Evolutionary conservation across 2,329 filamentous ascomycete species (phyloP).

Genomic region (Ceratocystis harringtonii): DNA sequence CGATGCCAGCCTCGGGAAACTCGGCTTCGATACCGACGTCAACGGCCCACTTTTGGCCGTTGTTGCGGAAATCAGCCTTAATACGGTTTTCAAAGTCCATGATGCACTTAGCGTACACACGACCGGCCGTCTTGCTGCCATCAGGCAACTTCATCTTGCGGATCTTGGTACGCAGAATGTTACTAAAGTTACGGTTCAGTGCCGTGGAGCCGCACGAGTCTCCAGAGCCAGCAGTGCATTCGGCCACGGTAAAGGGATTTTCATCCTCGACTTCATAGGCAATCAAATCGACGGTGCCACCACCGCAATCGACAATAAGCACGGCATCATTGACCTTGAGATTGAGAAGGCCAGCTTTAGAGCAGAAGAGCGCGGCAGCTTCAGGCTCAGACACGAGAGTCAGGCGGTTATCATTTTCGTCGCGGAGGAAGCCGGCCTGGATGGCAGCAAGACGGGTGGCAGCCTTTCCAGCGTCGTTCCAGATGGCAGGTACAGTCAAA

Average conservation of each 20-base stretch:
- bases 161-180: constrained; percentile 94
- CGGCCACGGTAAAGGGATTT: constrained; percentile 88
- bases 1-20: constrained; percentile 92
- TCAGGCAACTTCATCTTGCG: constrained; percentile 98
- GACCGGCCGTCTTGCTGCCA: constrained; percentile 90
- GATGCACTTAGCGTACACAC: constrained; percentile 97
- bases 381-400: constrained; percentile 94
- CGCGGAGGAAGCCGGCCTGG: constrained; percentile 87
- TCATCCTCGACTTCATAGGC: constrained; percentile 98
- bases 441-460: constrained; percentile 91
- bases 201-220: constrained; percentile 98
- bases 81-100: constrained; percentile 99
- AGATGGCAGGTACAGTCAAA: constrained; percentile 95
- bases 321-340: constrained; percentile 98
- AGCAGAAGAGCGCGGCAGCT: constrained; percentile 92
- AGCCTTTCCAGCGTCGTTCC: constrained; percentile 97
- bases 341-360: constrained; percentile 89
- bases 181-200: constrained; percentile 94
- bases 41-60: constrained; percentile 97
- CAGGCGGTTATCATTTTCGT: constrained; percentile 93
- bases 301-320: constrained; percentile 93
- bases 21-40: constrained; percentile 98
- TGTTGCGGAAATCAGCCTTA: constrained; percentile 98
- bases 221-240: constrained; percentile 92
- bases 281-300: constrained; percentile 96